Percentiles rank a stretch among this genome's conserved stretches.
These are phyloP conservation scores for Penicillium sp. DNA, from an alignment of 2,329 filamentous ascomycete species.

Conservation along the genomic window DNA sequence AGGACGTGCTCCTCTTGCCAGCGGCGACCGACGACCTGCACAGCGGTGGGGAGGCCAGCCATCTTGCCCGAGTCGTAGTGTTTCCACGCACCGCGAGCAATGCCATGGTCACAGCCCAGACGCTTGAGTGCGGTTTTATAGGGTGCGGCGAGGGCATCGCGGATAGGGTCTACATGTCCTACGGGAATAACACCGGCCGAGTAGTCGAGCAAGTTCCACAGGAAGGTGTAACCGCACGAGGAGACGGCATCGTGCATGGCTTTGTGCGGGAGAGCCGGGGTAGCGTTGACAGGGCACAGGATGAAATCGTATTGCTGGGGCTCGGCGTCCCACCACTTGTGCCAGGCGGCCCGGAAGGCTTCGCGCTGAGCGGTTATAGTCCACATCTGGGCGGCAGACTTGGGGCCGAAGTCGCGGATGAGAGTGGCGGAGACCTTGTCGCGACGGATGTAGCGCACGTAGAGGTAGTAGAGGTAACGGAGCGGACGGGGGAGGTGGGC, in stretches of 20 bases:
- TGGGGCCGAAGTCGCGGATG: conserved; percentile 68
- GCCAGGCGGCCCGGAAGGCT: conserved; percentile 72
- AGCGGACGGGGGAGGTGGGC: conserved; percentile 70
- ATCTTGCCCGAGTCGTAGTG: conserved; percentile 79
- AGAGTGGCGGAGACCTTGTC: conserved; percentile 77
- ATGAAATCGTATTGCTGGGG: conserved; percentile 73
- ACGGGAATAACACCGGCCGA: conserved; percentile 78
- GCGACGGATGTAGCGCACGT: conserved; percentile 76
- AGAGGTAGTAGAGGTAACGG: conserved; percentile 84
- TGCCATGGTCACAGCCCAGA: conserved; percentile 63
- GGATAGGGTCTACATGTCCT: conserved; percentile 72
- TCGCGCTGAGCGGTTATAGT: conserved; percentile 74
- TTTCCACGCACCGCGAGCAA: conserved; percentile 80
- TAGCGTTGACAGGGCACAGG: conserved; percentile 82
- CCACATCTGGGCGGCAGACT: conserved; percentile 78
- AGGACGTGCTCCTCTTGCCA: conserved; percentile 87
- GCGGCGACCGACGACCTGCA: conserved; percentile 77
- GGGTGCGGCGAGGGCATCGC: conserved; percentile 61
- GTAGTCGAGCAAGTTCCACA: conserved; percentile 93
- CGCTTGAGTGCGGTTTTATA: conserved; percentile 37
- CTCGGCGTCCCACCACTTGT: conserved; percentile 76
- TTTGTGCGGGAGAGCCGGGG: conserved; percentile 80
- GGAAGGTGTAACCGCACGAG: conserved; percentile 87
- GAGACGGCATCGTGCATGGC: conserved; percentile 83
- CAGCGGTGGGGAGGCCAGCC: conserved; percentile 81